Base-by-base conservation (phyloP, 2,329 filamentous ascomycete species). In the Cercospora janseana region DNA sequence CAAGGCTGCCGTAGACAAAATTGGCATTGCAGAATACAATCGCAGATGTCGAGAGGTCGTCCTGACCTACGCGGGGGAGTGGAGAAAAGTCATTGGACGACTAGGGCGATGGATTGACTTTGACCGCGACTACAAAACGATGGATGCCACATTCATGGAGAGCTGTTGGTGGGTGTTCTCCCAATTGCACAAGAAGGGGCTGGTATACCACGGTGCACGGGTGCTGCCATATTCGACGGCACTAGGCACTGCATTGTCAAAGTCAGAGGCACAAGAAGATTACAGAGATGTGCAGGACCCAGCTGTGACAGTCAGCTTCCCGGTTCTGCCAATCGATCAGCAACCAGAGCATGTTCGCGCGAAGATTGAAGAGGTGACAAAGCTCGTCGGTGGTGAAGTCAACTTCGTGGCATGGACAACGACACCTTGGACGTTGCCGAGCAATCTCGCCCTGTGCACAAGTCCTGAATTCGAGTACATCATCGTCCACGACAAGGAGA, bases 71-170 rank as follows among this genome's bases (percentile, higher is more conserved):
- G 83, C 89, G 8, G 71, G 78, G 12, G 92, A 96, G 69, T 97
- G 92, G 92, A 82, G 89, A 63, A 75, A 83, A 56, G 95, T 89
- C 20, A 87, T 96, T 62, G 89, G 95, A 66, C 79, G 92, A 55
- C 73, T 97, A 31, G 92, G 92, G 49, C 85, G 92, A 51, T 97
- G 92, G 92, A 93, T 96, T 63, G 92, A 96, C 71, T 96, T 97
- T 62, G 92, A 97, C 71, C 93, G 95, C 63, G 89, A 96, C 69
- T 96, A 95, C 77, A 95, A 95, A 85, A 95, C 89, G 27, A 95
- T 96, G 89, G 86, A 97, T 69, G 79, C 85, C n/a, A 84, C 77
- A 15, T 97, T 94, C 73, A 97, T 96, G 92, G 92, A 96, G 74
- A 86, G 87, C 0, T 83, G 88, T 58, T 97, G 92, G 92, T 96